Base-by-base conservation (phyloP, 2,329 filamentous ascomycete species). In the Xylaria digitata region DNA sequence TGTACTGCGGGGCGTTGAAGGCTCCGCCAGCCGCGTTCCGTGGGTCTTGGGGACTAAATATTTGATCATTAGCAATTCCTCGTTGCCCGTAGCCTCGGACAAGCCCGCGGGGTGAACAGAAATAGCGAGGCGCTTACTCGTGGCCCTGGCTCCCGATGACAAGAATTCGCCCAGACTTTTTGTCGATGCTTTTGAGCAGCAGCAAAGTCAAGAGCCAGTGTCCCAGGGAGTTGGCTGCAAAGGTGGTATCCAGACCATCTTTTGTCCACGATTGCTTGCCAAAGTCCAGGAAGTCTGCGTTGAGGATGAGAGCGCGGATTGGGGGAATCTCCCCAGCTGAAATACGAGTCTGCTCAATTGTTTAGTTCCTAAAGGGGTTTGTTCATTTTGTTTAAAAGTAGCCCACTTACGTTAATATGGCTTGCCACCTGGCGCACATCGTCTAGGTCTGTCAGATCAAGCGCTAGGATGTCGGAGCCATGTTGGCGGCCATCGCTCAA, bases 271-370 rank as follows among this genome's bases (percentile, higher is more conserved):
- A 43, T 61, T 75, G 73, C 21, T 57, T 53, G 17, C 45, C 55
- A 26, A 71, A 70, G 1, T 78, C 75, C 34, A 73, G 67, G 58
- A 62, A 75, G 2, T 66, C 77, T 1, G 76, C 76, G 48, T 75
- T 77, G 4, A 83, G 76, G 11, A 83, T 77, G 4, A 83, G 72
- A 1, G 75, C 79, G 17, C 75, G 75, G 59, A 83, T 80, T 0
- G 75, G 80, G 6, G 81, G 79, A 26, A 82, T 70, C 1, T 76
- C 69, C n/a, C 58, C 66, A 17, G 57, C 46, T 1, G 52, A 8
- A 15, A 74, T 63, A 9, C 66, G 68, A 1, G 34, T 11, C 34
- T 37, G 34, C 2, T n/a, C n/a, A n/a, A n/a, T n/a, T n/a, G n/a
- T n/a, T n/a, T n/a, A n/a, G n/a, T n/a, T n/a, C n/a, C n/a, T n/a